These are phyloP conservation scores for Acanthamoeba sp. DNA, from an alignment of 208 protist species.

Conservation along the genomic window DNA sequence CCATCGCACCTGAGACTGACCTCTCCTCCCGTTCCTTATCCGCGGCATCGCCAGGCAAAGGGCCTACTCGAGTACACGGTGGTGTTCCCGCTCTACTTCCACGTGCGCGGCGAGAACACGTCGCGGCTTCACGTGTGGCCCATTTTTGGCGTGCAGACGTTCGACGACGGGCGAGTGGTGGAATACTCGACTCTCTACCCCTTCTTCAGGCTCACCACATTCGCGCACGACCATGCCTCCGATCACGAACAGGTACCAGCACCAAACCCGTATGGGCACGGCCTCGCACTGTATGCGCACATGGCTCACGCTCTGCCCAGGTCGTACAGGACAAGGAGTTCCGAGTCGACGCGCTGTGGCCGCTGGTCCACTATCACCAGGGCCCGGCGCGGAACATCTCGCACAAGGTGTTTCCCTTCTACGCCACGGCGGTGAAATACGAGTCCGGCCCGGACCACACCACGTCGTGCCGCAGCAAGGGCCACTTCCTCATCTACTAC, in stretches of 20 bases:
- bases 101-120: conserved; percentile 9
- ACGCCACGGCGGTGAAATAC: neutral
- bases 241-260: neutral
- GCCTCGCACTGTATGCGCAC: neutral
- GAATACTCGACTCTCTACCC: conserved; percentile 23
- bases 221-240: neutral
- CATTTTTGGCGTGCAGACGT: neutral
- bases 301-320: neutral
- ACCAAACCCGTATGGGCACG: too few relatives aligned
- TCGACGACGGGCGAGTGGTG: neutral
- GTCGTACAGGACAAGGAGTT: neutral
- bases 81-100: conserved; percentile 12
- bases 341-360: neutral
- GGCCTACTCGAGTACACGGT: conserved; percentile 8
- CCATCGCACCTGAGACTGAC: too few relatives aligned
- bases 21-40: too few relatives aligned
- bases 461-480: neutral
- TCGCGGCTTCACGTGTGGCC: conserved; percentile 24
- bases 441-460: neutral
- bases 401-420: conserved; percentile 8
- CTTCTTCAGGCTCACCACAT: conserved; percentile 1
- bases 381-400: neutral
- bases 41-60: too few relatives aligned
- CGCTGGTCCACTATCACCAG: conserved; percentile 7
- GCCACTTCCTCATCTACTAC: conserved; percentile 35